Base-by-base conservation (phyloP, 768 basidiomycete genomes). In the Mycena floridula region DNA sequence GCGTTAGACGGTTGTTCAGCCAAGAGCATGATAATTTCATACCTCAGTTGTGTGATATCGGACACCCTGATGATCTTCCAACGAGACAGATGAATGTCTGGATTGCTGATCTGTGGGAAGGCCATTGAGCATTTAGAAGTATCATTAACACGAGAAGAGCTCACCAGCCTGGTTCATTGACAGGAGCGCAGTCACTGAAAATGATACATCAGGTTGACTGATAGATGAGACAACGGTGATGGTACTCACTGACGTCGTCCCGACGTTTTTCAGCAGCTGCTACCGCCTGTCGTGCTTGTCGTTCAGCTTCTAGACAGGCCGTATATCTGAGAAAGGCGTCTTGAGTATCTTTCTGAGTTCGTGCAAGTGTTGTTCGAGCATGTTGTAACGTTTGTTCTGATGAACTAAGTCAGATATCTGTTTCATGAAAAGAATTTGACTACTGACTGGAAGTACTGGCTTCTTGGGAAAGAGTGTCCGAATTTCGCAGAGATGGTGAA, bases 261-360 rank as follows among this genome's bases (percentile, higher is more conserved):
- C 82, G 74, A 39, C 81, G 77, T 59, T 81, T 82, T 54, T 86
- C 85, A 43, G 81, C 80, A 44, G 76, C 65, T 5, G 60, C 60
- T 9, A 86, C 79, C 47, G 81, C 78, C 52, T 78, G 76, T 53
- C 79, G 70, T 39, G 84, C 83, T 58, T 80, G 79, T 35, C 70
- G 67, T 56, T 88, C 85, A 9, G 76, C 64, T 54, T 87, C 83
- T 15, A 86, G 66, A 61, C 79, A 84, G 9, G 76, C 70, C 9
- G 77, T 85, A 54, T 87, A 87, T 41, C 77, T 67, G 57, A 79
- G 69, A 54, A 85, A 83, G 3, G 82, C 75, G 35, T 85, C 84
- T 53, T 85, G 81, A 0, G 82, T 81, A 40, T 85, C 82, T 54
- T 81, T 78, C 55, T 82, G 82, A 18, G 82, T 80, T 36, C 82